Evolutionary conservation across 805 yeast genomes (phyloP), one percentile per base, ranked within the genome.

Genomic region (Cyberlindnera xylosilytica): DNA sequence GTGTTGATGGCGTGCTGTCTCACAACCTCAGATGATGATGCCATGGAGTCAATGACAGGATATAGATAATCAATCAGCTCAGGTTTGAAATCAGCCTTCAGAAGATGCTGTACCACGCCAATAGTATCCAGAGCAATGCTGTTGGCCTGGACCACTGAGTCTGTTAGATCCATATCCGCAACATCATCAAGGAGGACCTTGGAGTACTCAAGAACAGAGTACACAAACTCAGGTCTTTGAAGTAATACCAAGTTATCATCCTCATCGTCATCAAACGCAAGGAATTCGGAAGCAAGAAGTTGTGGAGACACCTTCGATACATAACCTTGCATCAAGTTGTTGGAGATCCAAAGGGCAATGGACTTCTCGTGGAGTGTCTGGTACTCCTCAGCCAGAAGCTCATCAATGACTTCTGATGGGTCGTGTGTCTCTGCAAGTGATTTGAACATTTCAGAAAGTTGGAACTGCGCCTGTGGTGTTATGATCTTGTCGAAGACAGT

Each of bases 51-150:
- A 20, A 90, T 70, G 1, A 89, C 72, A 0, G 91, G 84, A 51
- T 79, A 87, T 7, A 93, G 59, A 42, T 74, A 71, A 47, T 87
- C 95, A 47, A 87, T 76, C 24, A 91, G 61, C 44, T 83, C 84
- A 15, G 68, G 68, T 31, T 72, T 53, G 20, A 56, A 51, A 3
- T 54, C 59, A 16, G 48, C 42, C 24, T 44, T 20, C 33, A 70
- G 36, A 4, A 58, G 42, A 11, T 45, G 47, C n/a, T 66, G 60
- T 4, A 60, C 57, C 13, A 51, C 46, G 1, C 62, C 61, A 29
- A 81, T 67, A 0, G 80, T 54, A 38, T 71, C 72, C 4, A 80
- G 46, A 0, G 82, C 70, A 11, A 73, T 63, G 3, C 65, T 57
- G 20, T 42, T 45, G 1, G 49, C 52, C 36, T 45, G 42, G 36